These are phyloP conservation scores for Candida boleticola DNA, from an alignment of 805 yeast species.

Conservation along the genomic window DNA sequence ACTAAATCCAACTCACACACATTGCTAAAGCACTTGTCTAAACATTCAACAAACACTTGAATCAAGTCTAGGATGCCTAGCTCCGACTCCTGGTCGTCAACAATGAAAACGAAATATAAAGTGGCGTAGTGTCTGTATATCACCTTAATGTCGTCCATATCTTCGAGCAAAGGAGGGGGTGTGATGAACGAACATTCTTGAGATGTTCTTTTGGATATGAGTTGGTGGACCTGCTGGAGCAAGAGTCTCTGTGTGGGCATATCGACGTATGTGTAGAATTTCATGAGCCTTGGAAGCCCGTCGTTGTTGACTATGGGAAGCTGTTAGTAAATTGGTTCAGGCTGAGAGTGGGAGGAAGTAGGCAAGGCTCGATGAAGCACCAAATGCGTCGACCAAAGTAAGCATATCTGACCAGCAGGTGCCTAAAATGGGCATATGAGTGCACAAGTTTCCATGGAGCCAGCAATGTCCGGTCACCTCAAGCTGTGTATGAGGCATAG, in stretches of 20 bases:
- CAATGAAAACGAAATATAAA: conserved; percentile 91
- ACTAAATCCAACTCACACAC: conserved; percentile 95
- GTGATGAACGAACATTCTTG: conserved; percentile 86
- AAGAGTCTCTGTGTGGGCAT: conserved; percentile 76
- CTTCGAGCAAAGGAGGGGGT: conserved; percentile 77
- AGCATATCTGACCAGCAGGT: too few species aligned
- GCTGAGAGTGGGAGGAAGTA: background rate
- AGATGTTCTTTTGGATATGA: conserved; percentile 68
- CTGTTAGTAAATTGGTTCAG: conserved; percentile 26
- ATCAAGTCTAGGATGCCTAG: conserved; percentile 90
- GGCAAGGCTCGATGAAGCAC: too few species aligned
- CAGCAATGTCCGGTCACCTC: too few species aligned
- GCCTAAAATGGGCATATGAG: too few species aligned
- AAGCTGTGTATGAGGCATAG: too few species aligned
- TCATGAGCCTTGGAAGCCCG: conserved; percentile 84
- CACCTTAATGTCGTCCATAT: conserved; percentile 74
- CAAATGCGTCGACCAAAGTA: too few species aligned
- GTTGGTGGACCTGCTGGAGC: conserved; percentile 76
- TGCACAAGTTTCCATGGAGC: too few species aligned
- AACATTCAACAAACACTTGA: conserved; percentile 94
- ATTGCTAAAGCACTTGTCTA: conserved; percentile 88
- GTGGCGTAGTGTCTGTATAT: conserved; percentile 95
- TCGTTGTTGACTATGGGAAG: conserved; percentile 77
- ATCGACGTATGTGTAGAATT: conserved; percentile 91
- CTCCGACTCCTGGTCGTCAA: conserved; percentile 94